These are phyloP conservation scores for Malassezia sp. DNA, from an alignment of 1,284 basidiomycete species.

Conservation along the genomic window DNA sequence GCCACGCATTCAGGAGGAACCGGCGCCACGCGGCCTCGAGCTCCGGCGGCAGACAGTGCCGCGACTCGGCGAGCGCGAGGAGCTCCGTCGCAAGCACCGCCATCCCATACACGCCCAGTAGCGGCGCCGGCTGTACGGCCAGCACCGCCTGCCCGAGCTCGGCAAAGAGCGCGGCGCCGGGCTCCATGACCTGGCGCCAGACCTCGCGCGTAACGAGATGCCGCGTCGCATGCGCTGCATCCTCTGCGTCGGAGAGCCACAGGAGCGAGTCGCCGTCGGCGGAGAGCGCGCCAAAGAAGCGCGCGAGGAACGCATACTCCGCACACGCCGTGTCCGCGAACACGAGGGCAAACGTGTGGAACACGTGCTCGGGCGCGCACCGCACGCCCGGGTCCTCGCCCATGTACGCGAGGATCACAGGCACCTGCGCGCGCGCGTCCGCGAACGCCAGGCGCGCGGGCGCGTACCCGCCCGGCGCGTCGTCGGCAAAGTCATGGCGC, in stretches of 20 bases:
- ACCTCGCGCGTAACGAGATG: constrained; percentile 30
- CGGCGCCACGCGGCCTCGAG: constrained; percentile 28
- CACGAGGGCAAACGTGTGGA: constrained; percentile 33
- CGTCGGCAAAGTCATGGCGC: not conserved
- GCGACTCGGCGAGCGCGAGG: constrained; percentile 7
- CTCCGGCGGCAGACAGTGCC: constrained; percentile 20
- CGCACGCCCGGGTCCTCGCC: constrained; percentile 28
- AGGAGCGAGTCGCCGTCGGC: constrained; percentile 3
- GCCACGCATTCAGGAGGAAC: constrained; percentile 32
- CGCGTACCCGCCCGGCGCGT: not conserved
- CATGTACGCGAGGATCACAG: constrained; percentile 34
- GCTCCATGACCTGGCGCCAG: constrained; percentile 43
- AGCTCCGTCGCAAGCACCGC: constrained; percentile 22
- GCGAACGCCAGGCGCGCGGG: constrained; percentile 11
- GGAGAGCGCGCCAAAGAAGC: constrained; percentile 26
- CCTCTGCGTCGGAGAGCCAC: constrained; percentile 12
- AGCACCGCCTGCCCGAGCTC: constrained; percentile 26
- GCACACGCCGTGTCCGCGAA: constrained; percentile 41
- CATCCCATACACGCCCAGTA: constrained; percentile 26
- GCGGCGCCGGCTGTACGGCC: constrained; percentile 5
- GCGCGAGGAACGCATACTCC: constrained; percentile 39
- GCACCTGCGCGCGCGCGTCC: not conserved
- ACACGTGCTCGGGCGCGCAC: constrained; percentile 36
- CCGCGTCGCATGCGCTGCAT: constrained; percentile 14
- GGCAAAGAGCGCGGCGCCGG: constrained; percentile 22